These are phyloP conservation scores for Tetrahymena thermophila DNA, from an alignment of 73 alveolate species.

Conservation along the genomic window DNA sequence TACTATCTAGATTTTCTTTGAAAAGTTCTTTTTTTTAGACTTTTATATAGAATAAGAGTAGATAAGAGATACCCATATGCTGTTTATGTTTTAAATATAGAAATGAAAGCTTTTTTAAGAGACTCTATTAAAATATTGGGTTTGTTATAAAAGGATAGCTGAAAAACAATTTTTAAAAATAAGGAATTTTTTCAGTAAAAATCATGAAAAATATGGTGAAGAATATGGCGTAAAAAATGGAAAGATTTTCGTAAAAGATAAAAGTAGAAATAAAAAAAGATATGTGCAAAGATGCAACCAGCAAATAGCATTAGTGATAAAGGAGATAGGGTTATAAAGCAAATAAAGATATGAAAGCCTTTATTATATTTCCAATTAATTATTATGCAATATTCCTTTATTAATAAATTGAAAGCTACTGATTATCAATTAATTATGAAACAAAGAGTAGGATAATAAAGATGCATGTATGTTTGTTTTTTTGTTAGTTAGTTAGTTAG, in stretches of 20 bases:
- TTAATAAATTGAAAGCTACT: background rate
- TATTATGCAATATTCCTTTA: background rate
- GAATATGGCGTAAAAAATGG: background rate
- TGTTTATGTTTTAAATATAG: too few species aligned
- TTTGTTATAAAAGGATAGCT: background rate
- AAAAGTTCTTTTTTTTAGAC: background rate
- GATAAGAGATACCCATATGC: background rate
- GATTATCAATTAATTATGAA: background rate
- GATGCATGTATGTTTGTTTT: too few species aligned
- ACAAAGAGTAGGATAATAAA: background rate
- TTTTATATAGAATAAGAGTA: background rate
- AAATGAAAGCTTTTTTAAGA: background rate
- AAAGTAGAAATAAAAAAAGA: background rate
- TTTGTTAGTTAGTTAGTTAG: too few species aligned
- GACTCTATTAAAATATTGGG: background rate
- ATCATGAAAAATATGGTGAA: background rate
- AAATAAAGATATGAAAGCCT: background rate
- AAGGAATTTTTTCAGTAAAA: background rate
- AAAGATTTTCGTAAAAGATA: background rate
- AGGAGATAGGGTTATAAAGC: background rate
- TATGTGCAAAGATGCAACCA: background rate
- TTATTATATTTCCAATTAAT: background rate
- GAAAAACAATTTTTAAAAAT: too few species aligned
- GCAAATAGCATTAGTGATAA: background rate
- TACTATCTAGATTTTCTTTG: background rate